phyloP scores from a whole-genome alignment of 2,329 filamentous ascomycete species.

The Blastomyces gilchristii region DNA sequence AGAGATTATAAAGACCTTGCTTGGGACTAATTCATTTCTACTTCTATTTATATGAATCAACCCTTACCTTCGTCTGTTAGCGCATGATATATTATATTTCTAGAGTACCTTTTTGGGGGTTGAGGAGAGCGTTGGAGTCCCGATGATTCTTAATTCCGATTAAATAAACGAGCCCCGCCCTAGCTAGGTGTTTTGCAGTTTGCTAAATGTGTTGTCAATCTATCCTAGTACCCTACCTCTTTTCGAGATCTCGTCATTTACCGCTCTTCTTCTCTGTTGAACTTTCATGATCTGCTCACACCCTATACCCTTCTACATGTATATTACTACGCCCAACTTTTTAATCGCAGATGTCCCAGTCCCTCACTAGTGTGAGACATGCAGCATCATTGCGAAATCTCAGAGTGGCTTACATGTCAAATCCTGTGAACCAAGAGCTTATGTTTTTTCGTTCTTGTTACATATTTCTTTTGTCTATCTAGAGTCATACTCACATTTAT shows the following conservation, averaged over 20 bases:
- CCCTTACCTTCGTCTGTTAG: background rate
- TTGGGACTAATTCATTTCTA: background rate
- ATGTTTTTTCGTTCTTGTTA: background rate
- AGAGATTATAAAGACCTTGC: background rate
- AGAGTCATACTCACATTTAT: background rate
- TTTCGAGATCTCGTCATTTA: background rate
- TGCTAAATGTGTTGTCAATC: background rate
- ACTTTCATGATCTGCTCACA: background rate
- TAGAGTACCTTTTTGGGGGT: background rate
- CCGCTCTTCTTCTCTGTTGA: background rate
- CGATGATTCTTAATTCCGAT: background rate
- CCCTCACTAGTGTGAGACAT: background rate
- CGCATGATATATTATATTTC: background rate
- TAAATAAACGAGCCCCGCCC: background rate
- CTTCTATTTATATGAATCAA: background rate
- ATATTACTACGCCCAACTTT: background rate
- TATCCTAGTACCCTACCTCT: background rate
- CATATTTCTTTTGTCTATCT: background rate
- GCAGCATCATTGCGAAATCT: background rate
- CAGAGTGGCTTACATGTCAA: background rate
- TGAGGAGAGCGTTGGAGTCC: background rate
- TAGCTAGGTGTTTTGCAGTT: background rate
- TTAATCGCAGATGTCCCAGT: background rate
- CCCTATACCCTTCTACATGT: constrained; percentile 6
- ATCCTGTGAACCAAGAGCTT: background rate